Percentiles rank a stretch among this genome's conserved stretches.
These are phyloP conservation scores for Globisporangium recalcitrans DNA, from an alignment of 352 stramenopile species.

Conservation along the genomic window DNA sequence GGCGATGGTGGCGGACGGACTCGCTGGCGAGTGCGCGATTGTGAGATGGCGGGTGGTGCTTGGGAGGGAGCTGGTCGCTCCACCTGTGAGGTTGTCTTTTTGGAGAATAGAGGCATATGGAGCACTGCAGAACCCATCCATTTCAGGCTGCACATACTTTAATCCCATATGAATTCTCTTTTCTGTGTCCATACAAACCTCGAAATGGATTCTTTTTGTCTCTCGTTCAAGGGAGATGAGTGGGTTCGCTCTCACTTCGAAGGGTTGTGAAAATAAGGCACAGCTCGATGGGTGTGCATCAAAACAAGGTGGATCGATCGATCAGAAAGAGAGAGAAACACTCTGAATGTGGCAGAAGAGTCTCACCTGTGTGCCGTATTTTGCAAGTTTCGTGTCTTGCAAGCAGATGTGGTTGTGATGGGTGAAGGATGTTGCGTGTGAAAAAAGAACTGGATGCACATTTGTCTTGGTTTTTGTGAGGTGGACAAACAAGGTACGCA, in stretches of 20 bases:
- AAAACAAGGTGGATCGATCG: neutral
- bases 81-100: slow-evolving; percentile 9
- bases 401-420: neutral
- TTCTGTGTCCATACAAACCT: slow-evolving; percentile 7
- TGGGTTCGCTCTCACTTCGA: neutral
- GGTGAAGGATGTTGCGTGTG: neutral
- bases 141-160: slow-evolving; percentile 3
- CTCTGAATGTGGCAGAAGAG: too few relatives aligned
- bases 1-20: slow-evolving; percentile 7
- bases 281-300: neutral
- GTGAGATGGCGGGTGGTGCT: neutral
- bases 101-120: slow-evolving; percentile 7
- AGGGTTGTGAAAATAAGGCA: neutral
- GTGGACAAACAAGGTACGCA: too few relatives aligned
- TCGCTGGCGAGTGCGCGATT: neutral
- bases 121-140: neutral
- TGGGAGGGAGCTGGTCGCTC: neutral
- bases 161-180: slow-evolving; percentile 5
- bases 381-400: neutral
- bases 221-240: neutral
- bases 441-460: neutral
- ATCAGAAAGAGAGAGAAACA: too few relatives aligned
- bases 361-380: too few relatives aligned
- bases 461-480: neutral
- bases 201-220: slow-evolving; percentile 16